Base-by-base conservation (phyloP, 2,329 filamentous ascomycete species). In the Hysterium pulicare region DNA sequence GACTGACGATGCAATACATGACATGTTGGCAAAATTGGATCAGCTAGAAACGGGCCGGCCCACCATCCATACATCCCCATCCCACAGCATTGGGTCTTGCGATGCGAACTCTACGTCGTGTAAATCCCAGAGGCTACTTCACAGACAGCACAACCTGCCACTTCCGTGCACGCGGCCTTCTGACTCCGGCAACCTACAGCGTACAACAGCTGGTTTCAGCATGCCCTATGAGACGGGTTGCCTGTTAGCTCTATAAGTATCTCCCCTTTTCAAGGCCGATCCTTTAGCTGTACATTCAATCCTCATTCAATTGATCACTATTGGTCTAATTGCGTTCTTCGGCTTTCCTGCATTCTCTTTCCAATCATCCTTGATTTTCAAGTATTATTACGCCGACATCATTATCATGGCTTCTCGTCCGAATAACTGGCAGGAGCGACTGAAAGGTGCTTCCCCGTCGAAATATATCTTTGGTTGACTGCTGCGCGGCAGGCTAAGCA, bases 381-480 rank as follows among this genome's bases (percentile, higher is more conserved):
- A n/a, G n/a, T n/a, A n/a, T n/a, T n/a, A 61, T 57, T 55, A 46
- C 53, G 5, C 19, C n/a, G 17, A 30, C 26, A 39, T 31, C 37
- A 39, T 39, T 17, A 44, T 28, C 26, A 49, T 49, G 46, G 44
- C 46, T 30, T 33, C 24, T 20, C 40, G 41, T 28, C 41, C 41
- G 22, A 42, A 20, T 32, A 40, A 35, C 38, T 48, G 41, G 37
- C 35, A 41, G 23, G 45, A 59, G 34, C 55, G 56, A 38, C 60
- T 66, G 33, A 48, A 48, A 51, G 61, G 62, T 64, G 44, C 22
- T 33, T 45, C 8, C 17, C 23, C 17, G 24, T 22, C 15, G 30
- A 7, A n/a, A 35, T 15, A 13, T 33, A 32, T 35, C 28, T 23
- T 34, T n/a, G 22, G 4, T 26, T 30, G 33, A 37, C 9, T 30